Base-by-base conservation (phyloP, 1,284 basidiomycete genomes). In the Trichosporon ovoides region DNA sequence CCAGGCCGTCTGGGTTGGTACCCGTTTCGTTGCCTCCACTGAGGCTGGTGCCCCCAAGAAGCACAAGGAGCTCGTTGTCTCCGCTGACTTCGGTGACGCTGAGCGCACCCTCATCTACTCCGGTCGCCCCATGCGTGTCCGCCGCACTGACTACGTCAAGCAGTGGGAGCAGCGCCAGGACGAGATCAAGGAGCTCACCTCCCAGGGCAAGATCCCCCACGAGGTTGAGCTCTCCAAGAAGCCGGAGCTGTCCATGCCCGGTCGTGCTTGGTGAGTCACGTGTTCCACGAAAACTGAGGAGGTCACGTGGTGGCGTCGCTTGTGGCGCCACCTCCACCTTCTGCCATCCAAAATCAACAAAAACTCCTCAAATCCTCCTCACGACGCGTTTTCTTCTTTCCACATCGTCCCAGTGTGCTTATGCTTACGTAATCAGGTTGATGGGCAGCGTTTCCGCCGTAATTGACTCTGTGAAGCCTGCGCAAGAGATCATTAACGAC, bases 1-100 rank as follows among this genome's bases (percentile, higher is more conserved):
- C 31, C 82, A 88, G 67, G 90, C 84, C 80, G 79, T 92, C 75
- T 92, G 91, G 90, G 88, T 92, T 55, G 91, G 91, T 36, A 91
- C 89, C 2, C 84, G 92, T 38, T 96, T 96, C 71, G 89, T 96
- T 22, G 92, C 91, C 16, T 63, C 58, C 10, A 38, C 38, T 6
- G 61, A 63, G 61, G 61, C 61, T 24, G 61, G 61, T 19, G 61
- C 61, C 24, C 61, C 61, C 48, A 38, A 38, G 33, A 60, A 63
- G 58, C 61, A 63, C 61, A 63, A 63, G 61, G 61, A 63, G 61
- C 61, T 63, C 38, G 48, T 79, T 57, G 53, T 76, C 31, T 59
- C 67, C 10, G 78, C 78, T 14, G 74, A 68, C 56, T 71, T 72
- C 56, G 75, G 73, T 12, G 75, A 77, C 60, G 64, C 73, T 56